Evolutionary conservation across 495 filamentous ascomycete species (phyloP).

Genomic region (Xylaria curta): DNA sequence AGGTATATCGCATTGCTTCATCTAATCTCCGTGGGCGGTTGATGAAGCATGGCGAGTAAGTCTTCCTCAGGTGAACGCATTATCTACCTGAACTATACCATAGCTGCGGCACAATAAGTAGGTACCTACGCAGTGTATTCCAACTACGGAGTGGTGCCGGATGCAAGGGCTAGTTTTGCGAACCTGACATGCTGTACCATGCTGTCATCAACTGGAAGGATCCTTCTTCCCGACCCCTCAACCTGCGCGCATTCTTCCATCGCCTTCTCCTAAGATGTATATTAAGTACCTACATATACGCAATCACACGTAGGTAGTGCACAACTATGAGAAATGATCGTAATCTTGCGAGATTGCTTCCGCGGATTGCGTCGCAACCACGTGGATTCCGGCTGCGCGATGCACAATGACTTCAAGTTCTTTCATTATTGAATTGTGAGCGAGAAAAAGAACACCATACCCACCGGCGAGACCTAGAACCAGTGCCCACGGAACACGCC

Average conservation of each 20-base stretch:
- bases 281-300: background rate
- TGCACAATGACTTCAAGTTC: conserved; percentile 17
- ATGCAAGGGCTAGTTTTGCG: conserved; percentile 19
- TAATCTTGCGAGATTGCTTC: conserved; percentile 11
- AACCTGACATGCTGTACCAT: conserved; percentile 9
- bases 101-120: background rate
- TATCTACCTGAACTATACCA: background rate
- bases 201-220: conserved; percentile 17
- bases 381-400: conserved; percentile 6
- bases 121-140: background rate
- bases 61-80: too few relatives aligned
- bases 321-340: background rate
- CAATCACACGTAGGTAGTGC: background rate
- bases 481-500: background rate
- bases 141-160: conserved; percentile 11
- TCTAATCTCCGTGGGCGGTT: conserved; percentile 17
- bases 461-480: background rate
- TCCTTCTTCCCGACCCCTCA: background rate
- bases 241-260: background rate
- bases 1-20: background rate
- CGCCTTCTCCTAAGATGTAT: background rate
- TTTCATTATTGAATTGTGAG: background rate
- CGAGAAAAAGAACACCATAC: background rate
- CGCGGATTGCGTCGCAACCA: conserved; percentile 9
- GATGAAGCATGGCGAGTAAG: conserved; percentile 3